Evolutionary conservation across 495 filamentous ascomycete species (phyloP).

Genomic region (Zalerion maritima): DNA sequence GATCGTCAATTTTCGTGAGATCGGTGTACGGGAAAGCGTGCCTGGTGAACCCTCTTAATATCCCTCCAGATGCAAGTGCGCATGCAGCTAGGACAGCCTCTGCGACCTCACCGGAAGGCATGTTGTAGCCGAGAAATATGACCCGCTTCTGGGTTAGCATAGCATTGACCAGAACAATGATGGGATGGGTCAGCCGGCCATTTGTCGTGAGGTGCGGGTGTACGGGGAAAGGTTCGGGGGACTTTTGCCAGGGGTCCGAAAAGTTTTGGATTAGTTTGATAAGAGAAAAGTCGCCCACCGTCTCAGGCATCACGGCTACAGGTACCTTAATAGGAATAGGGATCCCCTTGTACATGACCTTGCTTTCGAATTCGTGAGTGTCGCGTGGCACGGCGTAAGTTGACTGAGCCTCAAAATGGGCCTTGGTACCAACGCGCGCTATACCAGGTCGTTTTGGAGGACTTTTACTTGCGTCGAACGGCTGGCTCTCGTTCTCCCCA

Average conservation of each 20-base stretch:
- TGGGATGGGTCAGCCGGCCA: constrained; percentile 63
- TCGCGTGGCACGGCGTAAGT: constrained; percentile 65
- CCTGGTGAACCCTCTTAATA: constrained; percentile 89
- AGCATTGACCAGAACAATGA: constrained; percentile 63
- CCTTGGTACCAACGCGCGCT: constrained; percentile 38
- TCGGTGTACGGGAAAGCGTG: constrained; percentile 98
- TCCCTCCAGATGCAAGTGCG: constrained; percentile 83
- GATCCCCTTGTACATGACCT: constrained; percentile 86
- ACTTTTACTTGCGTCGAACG: constrained; percentile 31
- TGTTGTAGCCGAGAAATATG: constrained; percentile 88
- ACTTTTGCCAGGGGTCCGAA: constrained; percentile 59
- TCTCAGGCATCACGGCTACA: constrained; percentile 82
- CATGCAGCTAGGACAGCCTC: constrained; percentile 91
- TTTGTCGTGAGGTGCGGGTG: constrained; percentile 91
- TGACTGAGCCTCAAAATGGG: constrained; percentile 32
- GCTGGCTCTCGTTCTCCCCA: constrained; percentile 22
- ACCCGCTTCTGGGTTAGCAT: constrained; percentile 93
- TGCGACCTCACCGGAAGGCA: constrained; percentile 84
- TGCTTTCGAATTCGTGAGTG: constrained; percentile 93
- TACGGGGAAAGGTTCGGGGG: constrained; percentile 71
- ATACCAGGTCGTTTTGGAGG: constrained; percentile 32
- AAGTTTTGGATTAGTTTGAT: constrained; percentile 96
- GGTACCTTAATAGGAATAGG: constrained; percentile 94
- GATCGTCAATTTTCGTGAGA: constrained; percentile 91
- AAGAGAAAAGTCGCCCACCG: constrained; percentile 92